Evolutionary conservation across 2,329 filamentous ascomycete genomes (phyloP).

Genomic region (Claviceps quebecensis): DNA sequence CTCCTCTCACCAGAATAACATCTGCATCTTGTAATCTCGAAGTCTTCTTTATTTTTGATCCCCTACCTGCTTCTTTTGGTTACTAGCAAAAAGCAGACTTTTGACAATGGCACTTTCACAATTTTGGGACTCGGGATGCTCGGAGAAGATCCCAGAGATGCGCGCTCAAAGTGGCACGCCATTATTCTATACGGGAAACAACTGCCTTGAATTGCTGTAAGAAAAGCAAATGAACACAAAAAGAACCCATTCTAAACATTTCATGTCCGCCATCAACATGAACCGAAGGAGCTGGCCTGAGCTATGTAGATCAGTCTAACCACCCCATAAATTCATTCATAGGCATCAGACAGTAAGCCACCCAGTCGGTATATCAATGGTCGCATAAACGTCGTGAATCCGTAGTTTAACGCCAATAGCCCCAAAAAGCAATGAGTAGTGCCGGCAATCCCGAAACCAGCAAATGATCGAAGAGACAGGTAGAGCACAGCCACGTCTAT

Average conservation of each 20-base stretch:
- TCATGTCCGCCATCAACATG: slow-evolving; percentile 1
- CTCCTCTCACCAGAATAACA: too few species aligned
- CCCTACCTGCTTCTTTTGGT: too few species aligned
- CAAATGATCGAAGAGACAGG: not conserved
- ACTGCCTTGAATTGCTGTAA: not conserved
- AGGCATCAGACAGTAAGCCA: not conserved
- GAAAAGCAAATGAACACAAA: not conserved
- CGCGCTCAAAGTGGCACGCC: too few species aligned
- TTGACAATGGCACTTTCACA: too few species aligned
- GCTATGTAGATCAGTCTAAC: not conserved
- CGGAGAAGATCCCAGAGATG: too few species aligned
- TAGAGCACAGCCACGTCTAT: not conserved
- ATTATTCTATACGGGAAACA: too few species aligned
- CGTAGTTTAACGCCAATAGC: slow-evolving; percentile 3
- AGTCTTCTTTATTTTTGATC: too few species aligned
- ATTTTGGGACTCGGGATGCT: too few species aligned
- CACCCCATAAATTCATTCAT: slow-evolving; percentile 1
- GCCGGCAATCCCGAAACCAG: not conserved
- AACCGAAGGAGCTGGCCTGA: not conserved
- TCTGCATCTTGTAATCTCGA: too few species aligned
- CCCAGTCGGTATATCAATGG: not conserved
- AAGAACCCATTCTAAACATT: not conserved
- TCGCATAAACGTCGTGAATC: slow-evolving; percentile 2
- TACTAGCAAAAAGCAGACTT: too few species aligned
- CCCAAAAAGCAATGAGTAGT: not conserved